Evolutionary conservation across 768 basidiomycete genomes (phyloP).

Genomic region (Tremella fuciformis): DNA sequence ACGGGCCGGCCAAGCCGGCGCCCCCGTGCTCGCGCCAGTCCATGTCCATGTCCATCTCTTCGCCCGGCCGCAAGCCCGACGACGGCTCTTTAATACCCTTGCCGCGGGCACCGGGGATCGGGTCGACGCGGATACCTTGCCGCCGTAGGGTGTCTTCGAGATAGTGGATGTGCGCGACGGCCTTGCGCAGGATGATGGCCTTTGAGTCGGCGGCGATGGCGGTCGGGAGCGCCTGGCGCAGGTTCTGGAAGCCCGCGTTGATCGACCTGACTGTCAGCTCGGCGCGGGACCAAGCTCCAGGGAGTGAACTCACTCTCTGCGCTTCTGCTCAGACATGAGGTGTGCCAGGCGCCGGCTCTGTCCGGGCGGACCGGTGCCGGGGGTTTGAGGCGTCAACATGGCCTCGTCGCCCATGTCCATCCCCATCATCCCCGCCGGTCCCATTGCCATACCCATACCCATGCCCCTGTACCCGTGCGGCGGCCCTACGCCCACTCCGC

Average conservation of each 20-base stretch:
- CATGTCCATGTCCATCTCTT: background rate
- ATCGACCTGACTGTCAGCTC: conserved; percentile 33
- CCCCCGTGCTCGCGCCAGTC: conserved; percentile 17
- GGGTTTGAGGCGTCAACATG: conserved; percentile 3
- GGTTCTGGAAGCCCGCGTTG: conserved; percentile 38
- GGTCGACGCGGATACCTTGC: conserved; percentile 12
- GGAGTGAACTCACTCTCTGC: conserved; percentile 42
- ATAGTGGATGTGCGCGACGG: conserved; percentile 35
- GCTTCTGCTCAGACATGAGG: conserved; percentile 48
- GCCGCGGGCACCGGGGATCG: background rate
- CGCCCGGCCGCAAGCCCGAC: background rate
- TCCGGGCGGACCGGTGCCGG: conserved; percentile 17
- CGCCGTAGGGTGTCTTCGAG: conserved; percentile 28
- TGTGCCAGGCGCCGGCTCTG: conserved; percentile 42
- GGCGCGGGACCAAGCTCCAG: background rate
- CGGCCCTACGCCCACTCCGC: background rate
- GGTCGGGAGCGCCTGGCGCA: conserved; percentile 32
- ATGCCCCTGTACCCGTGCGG: background rate
- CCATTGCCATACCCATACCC: background rate
- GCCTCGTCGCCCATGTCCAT: conserved; percentile 10
- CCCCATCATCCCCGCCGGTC: background rate
- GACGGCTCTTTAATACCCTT: background rate
- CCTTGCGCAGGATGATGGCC: conserved; percentile 45
- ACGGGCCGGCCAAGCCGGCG: conserved; percentile 1
- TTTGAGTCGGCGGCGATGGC: conserved; percentile 41